phyloP scores from a whole-genome alignment of 2,329 filamentous ascomycete genomes.

The Pseudogymnoascus sp. region DNA sequence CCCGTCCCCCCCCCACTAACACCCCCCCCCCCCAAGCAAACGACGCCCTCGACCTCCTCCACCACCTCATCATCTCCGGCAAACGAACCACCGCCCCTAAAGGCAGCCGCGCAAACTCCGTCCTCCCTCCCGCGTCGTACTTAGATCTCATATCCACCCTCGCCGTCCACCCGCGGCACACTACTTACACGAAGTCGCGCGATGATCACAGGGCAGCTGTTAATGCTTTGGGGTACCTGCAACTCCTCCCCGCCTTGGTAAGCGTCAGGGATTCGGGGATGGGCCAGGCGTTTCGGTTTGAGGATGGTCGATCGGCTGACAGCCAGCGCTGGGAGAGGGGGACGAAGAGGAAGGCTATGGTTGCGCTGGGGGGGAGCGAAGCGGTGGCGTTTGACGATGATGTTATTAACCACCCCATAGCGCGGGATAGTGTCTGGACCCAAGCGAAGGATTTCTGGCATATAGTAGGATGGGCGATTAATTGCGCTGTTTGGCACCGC shows the following conservation, averaged over 20 bases:
- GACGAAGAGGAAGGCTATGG: slow-evolving; percentile 28
- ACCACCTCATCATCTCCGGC: slow-evolving; percentile 52
- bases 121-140: slow-evolving; percentile 57
- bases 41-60: slow-evolving; percentile 56
- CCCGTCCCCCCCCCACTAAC: slow-evolving; percentile 6
- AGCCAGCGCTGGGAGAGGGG: slow-evolving; percentile 23
- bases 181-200: slow-evolving; percentile 57
- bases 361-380: slow-evolving; percentile 31
- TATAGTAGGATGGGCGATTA: slow-evolving; percentile 84
- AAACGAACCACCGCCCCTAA: slow-evolving; percentile 10
- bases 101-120: slow-evolving; percentile 26
- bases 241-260: not conserved
- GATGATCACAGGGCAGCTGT: slow-evolving; percentile 30
- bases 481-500: slow-evolving; percentile 68
- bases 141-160: slow-evolving; percentile 73
- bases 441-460: slow-evolving; percentile 85
- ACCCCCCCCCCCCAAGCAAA: slow-evolving; percentile 34
- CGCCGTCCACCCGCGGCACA: slow-evolving; percentile 72
- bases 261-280: not conserved
- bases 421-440: slow-evolving; percentile 58
- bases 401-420: slow-evolving; percentile 51
- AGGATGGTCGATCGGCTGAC: slow-evolving; percentile 30
- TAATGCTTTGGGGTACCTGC: not conserved
- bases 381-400: slow-evolving; percentile 32
- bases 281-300: slow-evolving; percentile 33